These are phyloP conservation scores for Syzygium grande DNA, from an alignment of 345 rosid species.

Conservation along the genomic window DNA sequence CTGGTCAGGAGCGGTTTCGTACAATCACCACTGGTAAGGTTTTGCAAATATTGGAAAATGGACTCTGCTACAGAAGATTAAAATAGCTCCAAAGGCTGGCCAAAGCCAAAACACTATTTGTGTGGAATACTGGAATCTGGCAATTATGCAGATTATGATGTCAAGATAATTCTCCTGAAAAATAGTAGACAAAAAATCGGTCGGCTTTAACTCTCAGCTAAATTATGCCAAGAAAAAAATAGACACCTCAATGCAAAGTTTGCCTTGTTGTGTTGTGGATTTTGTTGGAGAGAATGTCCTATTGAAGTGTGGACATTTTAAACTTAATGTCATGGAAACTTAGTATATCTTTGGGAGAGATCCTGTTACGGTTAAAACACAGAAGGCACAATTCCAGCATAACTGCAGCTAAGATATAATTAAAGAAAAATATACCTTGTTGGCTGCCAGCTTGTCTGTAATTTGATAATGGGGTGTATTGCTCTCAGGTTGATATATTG, in stretches of 20 bases:
- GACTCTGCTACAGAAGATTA: not conserved
- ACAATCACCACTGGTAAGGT: slow-evolving; percentile 44
- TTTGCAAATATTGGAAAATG: not conserved
- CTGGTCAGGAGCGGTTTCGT: slow-evolving; percentile 50
- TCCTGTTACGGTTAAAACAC: not conserved
- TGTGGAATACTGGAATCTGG: not conserved
- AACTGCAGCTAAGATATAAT: not conserved
- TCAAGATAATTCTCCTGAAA: not conserved
- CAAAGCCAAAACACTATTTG: not conserved
- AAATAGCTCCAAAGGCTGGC: not conserved
- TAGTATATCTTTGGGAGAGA: not conserved
- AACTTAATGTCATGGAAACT: not conserved
- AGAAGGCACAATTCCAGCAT: not conserved
- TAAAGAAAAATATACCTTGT: not conserved
- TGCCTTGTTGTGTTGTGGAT: not conserved
- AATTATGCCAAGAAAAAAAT: not conserved
- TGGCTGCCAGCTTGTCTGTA: not conserved
- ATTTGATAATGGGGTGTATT: not conserved
- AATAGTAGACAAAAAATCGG: not conserved
- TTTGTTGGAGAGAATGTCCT: not conserved
- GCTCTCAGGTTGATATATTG: not conserved
- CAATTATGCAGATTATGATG: not conserved
- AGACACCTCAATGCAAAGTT: not conserved
- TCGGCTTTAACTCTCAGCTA: not conserved
- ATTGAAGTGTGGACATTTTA: not conserved